Conservation (phyloP, 768 basidiomycete genomes). For the Lactifluus hygrophoroides region DNA sequence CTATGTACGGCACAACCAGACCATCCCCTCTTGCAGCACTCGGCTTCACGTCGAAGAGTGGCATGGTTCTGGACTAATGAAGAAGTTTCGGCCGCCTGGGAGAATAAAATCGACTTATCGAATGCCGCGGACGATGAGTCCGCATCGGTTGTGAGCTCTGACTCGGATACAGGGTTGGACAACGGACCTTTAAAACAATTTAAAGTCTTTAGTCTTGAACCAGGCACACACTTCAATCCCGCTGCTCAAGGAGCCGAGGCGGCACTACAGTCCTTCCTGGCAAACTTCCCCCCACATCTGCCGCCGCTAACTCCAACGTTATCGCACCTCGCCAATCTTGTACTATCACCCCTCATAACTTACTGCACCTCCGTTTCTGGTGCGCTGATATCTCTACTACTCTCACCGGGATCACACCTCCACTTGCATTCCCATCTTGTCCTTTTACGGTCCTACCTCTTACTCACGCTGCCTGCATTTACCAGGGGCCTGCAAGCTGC, state of each 20-base stretch:
- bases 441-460: slow-evolving; percentile 66
- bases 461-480: slow-evolving; percentile 67
- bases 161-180: not conserved
- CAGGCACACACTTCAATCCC: slow-evolving; percentile 35
- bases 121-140: not conserved
- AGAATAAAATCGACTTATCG: not conserved
- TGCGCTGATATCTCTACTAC: slow-evolving; percentile 58
- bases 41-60: slow-evolving; percentile 24
- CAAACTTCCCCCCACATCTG: slow-evolving; percentile 46
- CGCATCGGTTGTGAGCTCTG: not conserved
- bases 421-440: slow-evolving; percentile 58
- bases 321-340: slow-evolving; percentile 49
- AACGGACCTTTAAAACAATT: slow-evolving; percentile 29
- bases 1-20: slow-evolving; percentile 56
- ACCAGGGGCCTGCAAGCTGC: slow-evolving; percentile 59
- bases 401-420: slow-evolving; percentile 54
- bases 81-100: slow-evolving; percentile 45
- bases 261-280: slow-evolving; percentile 41
- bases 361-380: slow-evolving; percentile 59
- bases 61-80: slow-evolving; percentile 58
- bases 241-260: slow-evolving; percentile 23
- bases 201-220: slow-evolving; percentile 56
- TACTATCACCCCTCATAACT: slow-evolving; percentile 50
- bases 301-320: slow-evolving; percentile 61
- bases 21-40: slow-evolving; percentile 43